These are phyloP conservation scores for Wickerhamomyces canadensis DNA, from an alignment of 805 yeast species.

Conservation along the genomic window DNA sequence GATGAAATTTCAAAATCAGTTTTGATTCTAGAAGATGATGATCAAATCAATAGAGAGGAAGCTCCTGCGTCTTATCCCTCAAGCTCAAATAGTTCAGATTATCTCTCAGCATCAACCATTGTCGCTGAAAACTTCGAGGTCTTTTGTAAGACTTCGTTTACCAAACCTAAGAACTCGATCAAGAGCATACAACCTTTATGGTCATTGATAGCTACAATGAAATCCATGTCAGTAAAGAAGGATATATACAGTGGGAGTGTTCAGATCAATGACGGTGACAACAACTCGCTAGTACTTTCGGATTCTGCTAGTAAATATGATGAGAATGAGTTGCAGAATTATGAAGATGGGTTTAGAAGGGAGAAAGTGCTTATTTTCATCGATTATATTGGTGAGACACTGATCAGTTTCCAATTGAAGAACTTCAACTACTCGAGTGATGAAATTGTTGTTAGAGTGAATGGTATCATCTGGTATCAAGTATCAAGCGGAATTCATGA, in stretches of 20 bases:
- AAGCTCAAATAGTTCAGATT: not conserved
- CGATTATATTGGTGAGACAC: slow-evolving; percentile 46
- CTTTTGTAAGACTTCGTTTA: slow-evolving; percentile 15
- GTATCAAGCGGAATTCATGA: slow-evolving; percentile 44
- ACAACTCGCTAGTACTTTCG: slow-evolving; percentile 18
- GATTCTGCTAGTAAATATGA: slow-evolving; percentile 20
- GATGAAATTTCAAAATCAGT: slow-evolving; percentile 1
- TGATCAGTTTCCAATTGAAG: slow-evolving; percentile 45
- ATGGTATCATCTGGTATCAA: slow-evolving; percentile 68
- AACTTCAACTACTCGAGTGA: slow-evolving; percentile 33
- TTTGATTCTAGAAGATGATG: not conserved
- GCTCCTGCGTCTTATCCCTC: slow-evolving; percentile 19
- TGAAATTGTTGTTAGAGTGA: slow-evolving; percentile 44
- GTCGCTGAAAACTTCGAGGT: slow-evolving; percentile 23
- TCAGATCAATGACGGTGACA: slow-evolving; percentile 10
- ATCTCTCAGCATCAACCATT: slow-evolving; percentile 17
- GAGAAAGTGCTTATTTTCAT: slow-evolving; percentile 33
- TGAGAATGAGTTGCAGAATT: slow-evolving; percentile 24
- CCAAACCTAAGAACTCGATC: slow-evolving; percentile 14
- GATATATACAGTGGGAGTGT: slow-evolving; percentile 39
- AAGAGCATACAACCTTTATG: slow-evolving; percentile 42
- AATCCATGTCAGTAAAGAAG: slow-evolving; percentile 41
- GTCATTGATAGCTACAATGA: slow-evolving; percentile 46
- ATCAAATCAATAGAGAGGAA: not conserved
- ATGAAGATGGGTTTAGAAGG: slow-evolving; percentile 29